Conservation (phyloP, 176 grass and related monocot genomes). For the Juncus inflexus region DNA sequence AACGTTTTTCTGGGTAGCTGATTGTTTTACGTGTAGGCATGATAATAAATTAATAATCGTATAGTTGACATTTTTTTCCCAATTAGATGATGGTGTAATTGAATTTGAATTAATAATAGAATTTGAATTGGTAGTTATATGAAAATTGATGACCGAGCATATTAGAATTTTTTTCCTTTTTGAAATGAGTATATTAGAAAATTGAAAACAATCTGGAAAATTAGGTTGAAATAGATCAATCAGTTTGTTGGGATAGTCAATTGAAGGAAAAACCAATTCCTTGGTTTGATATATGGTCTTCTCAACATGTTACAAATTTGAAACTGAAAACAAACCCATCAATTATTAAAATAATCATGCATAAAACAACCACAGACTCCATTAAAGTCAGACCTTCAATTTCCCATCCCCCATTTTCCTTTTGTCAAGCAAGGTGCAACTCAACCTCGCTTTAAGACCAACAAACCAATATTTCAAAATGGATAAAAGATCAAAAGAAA, state of each 20-base stretch:
- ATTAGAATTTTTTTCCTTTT: too few species aligned
- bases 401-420: background rate
- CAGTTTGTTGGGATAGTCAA: too few species aligned
- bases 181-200: too few species aligned
- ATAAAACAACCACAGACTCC: background rate
- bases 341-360: conserved; percentile 9
- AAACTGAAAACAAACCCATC: background rate
- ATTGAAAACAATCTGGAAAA: too few species aligned
- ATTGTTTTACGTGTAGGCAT: background rate
- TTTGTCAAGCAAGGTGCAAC: background rate
- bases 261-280: too few species aligned
- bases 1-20: background rate
- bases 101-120: too few species aligned
- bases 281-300: too few species aligned
- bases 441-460: background rate
- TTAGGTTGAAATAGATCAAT: too few species aligned
- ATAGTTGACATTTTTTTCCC: conserved; percentile 3
- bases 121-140: too few species aligned
- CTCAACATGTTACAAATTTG: too few species aligned
- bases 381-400: background rate
- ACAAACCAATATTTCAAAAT: conserved; percentile 7
- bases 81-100: too few species aligned
- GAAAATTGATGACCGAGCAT: too few species aligned
- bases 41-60: conserved; percentile 3
- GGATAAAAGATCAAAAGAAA: conserved; percentile 27